Evolutionary conservation across 192 early-diverging fungal species (phyloP).

Genomic region (Spinellus fusiger): DNA sequence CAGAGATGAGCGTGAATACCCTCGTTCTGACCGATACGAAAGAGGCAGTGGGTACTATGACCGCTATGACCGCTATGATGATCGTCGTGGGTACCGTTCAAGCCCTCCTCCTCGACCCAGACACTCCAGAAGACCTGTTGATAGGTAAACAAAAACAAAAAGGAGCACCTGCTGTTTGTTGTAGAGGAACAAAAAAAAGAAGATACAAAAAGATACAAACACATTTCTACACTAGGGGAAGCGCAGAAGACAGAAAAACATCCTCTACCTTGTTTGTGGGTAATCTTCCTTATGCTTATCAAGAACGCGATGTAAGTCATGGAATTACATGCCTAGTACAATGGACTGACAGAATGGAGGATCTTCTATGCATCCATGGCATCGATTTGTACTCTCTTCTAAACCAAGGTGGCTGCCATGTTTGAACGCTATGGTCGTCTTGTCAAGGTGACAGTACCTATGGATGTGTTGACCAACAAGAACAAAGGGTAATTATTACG

Average conservation of each 20-base stretch:
- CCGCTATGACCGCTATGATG: conserved; percentile 33
- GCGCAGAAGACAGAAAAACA: conserved; percentile 56
- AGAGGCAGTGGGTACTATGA: conserved; percentile 32
- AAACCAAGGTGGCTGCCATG: conserved; percentile 40
- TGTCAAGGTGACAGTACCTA: conserved; percentile 59
- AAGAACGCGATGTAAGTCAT: conserved; percentile 54
- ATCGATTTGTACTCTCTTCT: background rate
- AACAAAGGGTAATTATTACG: conserved; percentile 67
- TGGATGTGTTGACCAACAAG: conserved; percentile 63
- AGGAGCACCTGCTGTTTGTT: conserved; percentile 1
- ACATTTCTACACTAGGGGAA: conserved; percentile 41
- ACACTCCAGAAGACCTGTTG: conserved; percentile 35
- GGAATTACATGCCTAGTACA: background rate
- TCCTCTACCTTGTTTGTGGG: conserved; percentile 66
- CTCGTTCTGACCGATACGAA: conserved; percentile 14
- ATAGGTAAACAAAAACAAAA: conserved; percentile 33
- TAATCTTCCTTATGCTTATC: conserved; percentile 70
- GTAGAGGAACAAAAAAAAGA: background rate
- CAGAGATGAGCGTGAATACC: conserved; percentile 20
- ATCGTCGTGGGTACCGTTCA: conserved; percentile 33
- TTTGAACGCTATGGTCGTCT: conserved; percentile 74
- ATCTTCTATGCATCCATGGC: background rate
- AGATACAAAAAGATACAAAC: background rate
- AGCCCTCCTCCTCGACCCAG: conserved; percentile 42
- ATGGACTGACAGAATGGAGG: background rate